phyloP scores from a whole-genome alignment of 805 yeast genomes.

The Kodamaea kakaduensis region DNA sequence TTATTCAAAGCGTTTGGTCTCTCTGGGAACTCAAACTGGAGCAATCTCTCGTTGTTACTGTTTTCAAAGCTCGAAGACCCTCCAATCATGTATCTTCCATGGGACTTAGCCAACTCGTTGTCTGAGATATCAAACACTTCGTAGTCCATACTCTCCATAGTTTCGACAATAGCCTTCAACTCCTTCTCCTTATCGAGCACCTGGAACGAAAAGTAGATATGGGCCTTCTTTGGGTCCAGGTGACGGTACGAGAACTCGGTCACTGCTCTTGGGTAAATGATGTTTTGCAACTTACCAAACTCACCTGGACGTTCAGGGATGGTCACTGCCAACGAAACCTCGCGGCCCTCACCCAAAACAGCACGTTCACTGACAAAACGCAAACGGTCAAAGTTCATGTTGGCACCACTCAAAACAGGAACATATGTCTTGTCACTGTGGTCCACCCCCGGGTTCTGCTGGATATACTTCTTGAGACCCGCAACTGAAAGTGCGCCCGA shows the following conservation, averaged over 20 bases:
- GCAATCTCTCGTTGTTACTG: constrained; percentile 66
- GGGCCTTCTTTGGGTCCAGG: constrained; percentile 54
- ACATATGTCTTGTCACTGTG: constrained; percentile 70
- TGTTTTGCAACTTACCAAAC: constrained; percentile 68
- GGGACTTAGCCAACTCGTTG: constrained; percentile 93
- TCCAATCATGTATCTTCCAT: constrained; percentile 94
- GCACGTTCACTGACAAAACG: constrained; percentile 97
- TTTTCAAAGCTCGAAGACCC: constrained; percentile 29
- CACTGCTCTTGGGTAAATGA: constrained; percentile 82
- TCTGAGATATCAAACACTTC: constrained; percentile 80
- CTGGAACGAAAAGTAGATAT: constrained; percentile 82
- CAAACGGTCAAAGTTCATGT: constrained; percentile 95
- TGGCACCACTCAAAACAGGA: constrained; percentile 92
- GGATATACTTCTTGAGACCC: constrained; percentile 81
- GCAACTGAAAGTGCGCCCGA: constrained; percentile 97
- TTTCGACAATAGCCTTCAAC: constrained; percentile 56
- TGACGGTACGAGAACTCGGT: constrained; percentile 94
- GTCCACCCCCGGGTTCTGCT: constrained; percentile 62
- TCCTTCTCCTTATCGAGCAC: constrained; percentile 77
- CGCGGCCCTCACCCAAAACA: constrained; percentile 96
- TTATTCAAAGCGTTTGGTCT: constrained; percentile 90
- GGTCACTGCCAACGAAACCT: constrained; percentile 83
- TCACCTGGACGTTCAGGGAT: constrained; percentile 95
- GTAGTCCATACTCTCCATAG: constrained; percentile 61
- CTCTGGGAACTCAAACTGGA: constrained; percentile 93